Percentiles rank a stretch among this genome's conserved stretches.
phyloP scores from a whole-genome alignment of 306 rosid genomes.

The Inga laurina region DNA sequence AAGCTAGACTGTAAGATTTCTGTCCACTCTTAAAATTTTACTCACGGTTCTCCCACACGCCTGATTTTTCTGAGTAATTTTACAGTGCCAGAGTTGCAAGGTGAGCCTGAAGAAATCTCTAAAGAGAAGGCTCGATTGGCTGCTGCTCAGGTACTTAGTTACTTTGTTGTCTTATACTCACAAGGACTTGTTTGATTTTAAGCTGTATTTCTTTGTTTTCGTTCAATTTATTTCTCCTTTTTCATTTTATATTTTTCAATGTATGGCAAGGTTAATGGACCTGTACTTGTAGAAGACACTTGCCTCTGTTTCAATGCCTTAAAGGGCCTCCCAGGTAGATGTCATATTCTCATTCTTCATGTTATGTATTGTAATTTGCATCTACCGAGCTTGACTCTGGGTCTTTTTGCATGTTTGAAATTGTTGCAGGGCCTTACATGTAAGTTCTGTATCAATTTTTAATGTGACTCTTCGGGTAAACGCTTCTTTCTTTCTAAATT shows the following conservation, averaged over 20 bases:
- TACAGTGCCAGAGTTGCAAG: constrained; percentile 94
- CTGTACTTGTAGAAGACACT: constrained; percentile 95
- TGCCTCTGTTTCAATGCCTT: constrained; percentile 98
- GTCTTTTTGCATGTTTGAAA: constrained; percentile 34
- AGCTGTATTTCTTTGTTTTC: neutral
- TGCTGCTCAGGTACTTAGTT: constrained; percentile 67
- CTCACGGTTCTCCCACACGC: neutral
- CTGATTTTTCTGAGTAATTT: constrained; percentile 20
- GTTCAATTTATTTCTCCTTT: neutral
- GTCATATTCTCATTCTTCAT: constrained; percentile 17
- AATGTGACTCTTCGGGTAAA: constrained; percentile 41
- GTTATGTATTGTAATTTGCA: neutral
- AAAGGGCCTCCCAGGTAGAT: constrained; percentile 93
- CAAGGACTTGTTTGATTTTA: constrained; percentile 9
- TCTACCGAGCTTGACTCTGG: constrained; percentile 18
- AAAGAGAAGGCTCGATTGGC: constrained; percentile 96
- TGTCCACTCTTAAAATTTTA: neutral
- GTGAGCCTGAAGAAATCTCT: constrained; percentile 94
- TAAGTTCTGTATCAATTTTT: constrained; percentile 54
- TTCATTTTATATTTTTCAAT: neutral
- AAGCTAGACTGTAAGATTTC: constrained; percentile 72
- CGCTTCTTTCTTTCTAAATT: constrained; percentile 16
- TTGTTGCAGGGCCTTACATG: constrained; percentile 94
- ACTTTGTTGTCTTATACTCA: neutral
- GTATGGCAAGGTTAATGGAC: constrained; percentile 81